Conservation (phyloP, 1,284 basidiomycete genomes). For the Malassezia pachydermatis region DNA sequence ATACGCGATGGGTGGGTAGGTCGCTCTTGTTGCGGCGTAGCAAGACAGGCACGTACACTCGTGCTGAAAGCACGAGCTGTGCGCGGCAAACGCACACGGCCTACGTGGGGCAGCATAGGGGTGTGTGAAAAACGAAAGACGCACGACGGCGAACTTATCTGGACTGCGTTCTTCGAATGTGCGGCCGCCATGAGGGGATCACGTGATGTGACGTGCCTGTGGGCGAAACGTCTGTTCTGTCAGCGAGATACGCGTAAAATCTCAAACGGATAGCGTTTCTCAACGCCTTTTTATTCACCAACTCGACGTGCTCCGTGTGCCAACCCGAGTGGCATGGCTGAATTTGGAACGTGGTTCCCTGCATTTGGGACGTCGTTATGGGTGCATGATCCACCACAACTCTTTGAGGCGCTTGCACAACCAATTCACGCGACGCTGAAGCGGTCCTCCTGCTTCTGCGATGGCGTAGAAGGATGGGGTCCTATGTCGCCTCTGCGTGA, state of each 20-base stretch:
- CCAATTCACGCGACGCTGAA: background rate
- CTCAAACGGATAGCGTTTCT: no score
- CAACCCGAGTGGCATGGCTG: no score
- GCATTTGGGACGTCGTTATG: background rate
- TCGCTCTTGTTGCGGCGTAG: conserved; percentile 2
- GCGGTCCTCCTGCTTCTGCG: conserved; percentile 12
- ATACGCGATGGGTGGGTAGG: conserved; percentile 36
- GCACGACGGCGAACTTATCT: background rate
- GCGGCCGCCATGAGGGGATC: background rate
- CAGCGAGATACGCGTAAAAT: no score
- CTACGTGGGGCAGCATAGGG: background rate
- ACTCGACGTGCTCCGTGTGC: no score
- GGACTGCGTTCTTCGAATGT: no score
- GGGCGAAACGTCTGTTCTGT: no score
- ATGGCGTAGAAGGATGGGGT: conserved; percentile 53
- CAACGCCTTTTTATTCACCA: no score
- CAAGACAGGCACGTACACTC: conserved; percentile 6
- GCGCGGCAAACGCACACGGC: background rate
- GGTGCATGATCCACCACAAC: background rate
- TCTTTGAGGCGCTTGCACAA: background rate
- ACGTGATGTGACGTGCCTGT: background rate
- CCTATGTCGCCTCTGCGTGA: conserved; percentile 57
- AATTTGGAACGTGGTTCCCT: conserved; percentile 9
- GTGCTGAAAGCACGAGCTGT: background rate
- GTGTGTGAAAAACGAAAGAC: background rate